These are phyloP conservation scores for Calvatia gigantea DNA, from an alignment of 768 basidiomycete genomes.

Conservation along the genomic window DNA sequence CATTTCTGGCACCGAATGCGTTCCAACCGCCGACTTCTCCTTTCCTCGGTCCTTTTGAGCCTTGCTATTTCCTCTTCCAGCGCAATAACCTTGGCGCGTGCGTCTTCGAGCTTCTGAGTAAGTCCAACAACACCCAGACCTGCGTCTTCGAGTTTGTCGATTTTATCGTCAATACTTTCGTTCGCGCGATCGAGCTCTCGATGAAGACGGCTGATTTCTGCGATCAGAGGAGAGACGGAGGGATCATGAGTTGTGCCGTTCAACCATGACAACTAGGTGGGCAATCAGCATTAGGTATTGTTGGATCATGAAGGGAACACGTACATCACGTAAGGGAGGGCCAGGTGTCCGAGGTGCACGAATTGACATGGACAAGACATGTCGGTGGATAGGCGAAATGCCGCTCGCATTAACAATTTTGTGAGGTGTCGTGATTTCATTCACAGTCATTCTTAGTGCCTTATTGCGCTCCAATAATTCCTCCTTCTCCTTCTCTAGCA, in stretches of 20 bases:
- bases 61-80: conserved; percentile 71
- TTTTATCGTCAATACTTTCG: conserved; percentile 82
- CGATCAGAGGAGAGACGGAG: conserved; percentile 57
- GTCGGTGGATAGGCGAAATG: conserved; percentile 77
- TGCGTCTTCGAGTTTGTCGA: conserved; percentile 80
- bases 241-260: conserved; percentile 58
- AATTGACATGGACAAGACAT: conserved; percentile 64
- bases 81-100: conserved; percentile 47
- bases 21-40: conserved; percentile 57
- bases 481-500: conserved; percentile 73
- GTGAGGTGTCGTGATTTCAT: conserved; percentile 54
- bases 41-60: conserved; percentile 64
- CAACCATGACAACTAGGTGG: conserved; percentile 67
- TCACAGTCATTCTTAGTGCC: conserved; percentile 48
- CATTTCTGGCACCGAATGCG: conserved; percentile 70
- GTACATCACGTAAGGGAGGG: conserved; percentile 71
- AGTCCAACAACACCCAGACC: conserved; percentile 72
- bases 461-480: conserved; percentile 71
- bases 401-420: conserved; percentile 51
- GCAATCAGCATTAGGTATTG: not conserved
- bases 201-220: conserved; percentile 72
- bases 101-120: conserved; percentile 69
- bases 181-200: conserved; percentile 76
- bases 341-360: conserved; percentile 76
- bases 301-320: conserved; percentile 20